Base-by-base conservation (phyloP, 768 basidiomycete species). In the Lepiota brunneoincarnata region DNA sequence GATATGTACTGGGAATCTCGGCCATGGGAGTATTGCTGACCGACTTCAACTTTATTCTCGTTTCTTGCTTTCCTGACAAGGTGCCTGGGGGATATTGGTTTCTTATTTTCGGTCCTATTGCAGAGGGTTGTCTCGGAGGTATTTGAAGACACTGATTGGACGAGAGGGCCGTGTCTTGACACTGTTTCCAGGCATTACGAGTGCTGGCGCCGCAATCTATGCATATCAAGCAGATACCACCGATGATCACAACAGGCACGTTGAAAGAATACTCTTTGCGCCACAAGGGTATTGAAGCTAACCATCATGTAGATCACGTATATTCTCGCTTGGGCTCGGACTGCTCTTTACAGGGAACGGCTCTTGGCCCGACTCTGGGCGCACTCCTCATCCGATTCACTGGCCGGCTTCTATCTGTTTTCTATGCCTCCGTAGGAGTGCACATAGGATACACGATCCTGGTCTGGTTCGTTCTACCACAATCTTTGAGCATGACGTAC, bases 41-140 rank as follows among this genome's bases (percentile, higher is more conserved):
- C 56, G 88, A 93, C 56, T 62, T 83, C 36, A 83, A 73, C 58
- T 84, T 93, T 59, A 75, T 95, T 46, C 60, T 87, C 39, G 87
- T 90, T 4, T 73, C 82, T n/a, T 72, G 70, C 24, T 86, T 77
- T 62, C 79, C 81, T 34, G 71, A 81, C 48, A 61, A 69, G 6
- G 70, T 91, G 3, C 93, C 92, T 1, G 90, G 89, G 1, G 88
- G 89, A 5, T 94, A 93, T 67, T 87, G 89, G 79, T 86, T 91
- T 63, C 72, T 92, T 20, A 55, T 92, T 9, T 53, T 87, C n/a
- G 84, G 86, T 1, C 81, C 86, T 10, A 54, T 82, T 4, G 57
- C 89, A 1, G 87, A 91, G 58, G 92, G 93, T 9, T 57, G 75
- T n/a, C 67, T 89, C 12, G 93, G 93, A 50, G 87, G 93, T 84